Evolutionary conservation across 805 yeast species (phyloP), one percentile per base, ranked within the genome.

Genomic region (Starmerella bombicola): DNA sequence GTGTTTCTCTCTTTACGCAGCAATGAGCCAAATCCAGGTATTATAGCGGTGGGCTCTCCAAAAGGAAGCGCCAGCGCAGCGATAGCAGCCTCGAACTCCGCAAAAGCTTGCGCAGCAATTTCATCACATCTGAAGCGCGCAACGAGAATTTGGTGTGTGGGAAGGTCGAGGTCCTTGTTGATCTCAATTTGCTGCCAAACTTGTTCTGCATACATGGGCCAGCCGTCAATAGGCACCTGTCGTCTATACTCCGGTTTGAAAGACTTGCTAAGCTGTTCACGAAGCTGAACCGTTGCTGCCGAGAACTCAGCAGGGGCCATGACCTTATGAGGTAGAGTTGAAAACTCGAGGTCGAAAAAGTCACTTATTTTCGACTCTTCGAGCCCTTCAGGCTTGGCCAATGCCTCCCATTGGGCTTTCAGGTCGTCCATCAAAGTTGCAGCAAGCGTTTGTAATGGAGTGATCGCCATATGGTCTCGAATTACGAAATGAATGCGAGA

Each of bases 81-180:
- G 28, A 69, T 67, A 6, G 58, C 59, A 0, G 45, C 45, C 24
- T 62, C 63, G 51, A 73, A 73, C 15, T 61, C 59, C 15, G 64
- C 62, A 53, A 68, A 71, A 3, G 76, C 68, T 35, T 67, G 68
- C 32, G 67, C 62, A 18, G 79, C 70, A 35, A 91, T 81, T 60
- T 91, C 97, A 55, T 85, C 94, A 59, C 97, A 88, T 55, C 94
- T 76, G 63, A 84, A 88, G 53, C 91, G 74, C 6, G 98, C 94
- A 19, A 91, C 97, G 45, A 91, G 67, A 24, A 83, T 81, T 59
- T 91, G 98, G 57, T 91, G 98, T 2, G 97, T 86, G 21, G 98
- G 98, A 49, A 91, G 68, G 62, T 91, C 98, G 48, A 91, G 71
- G 58, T 91, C 98, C 61, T 84, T 86, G 63, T 91, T 91, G 46